Evolutionary conservation across 2,329 filamentous ascomycete species (phyloP).

Genomic region (Lachnellula hyalina): DNA sequence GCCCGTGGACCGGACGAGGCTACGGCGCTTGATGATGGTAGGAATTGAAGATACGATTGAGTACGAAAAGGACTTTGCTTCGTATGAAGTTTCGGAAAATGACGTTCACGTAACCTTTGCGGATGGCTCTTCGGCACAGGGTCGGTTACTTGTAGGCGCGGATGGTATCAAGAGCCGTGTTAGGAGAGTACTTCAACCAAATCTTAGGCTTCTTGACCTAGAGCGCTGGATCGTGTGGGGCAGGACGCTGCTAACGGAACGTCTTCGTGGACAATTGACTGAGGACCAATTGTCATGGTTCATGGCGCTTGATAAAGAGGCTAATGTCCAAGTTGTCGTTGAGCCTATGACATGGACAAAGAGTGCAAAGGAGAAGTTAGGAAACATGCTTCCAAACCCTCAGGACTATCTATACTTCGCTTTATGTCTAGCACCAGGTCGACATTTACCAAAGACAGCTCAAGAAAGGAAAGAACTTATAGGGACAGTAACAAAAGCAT

Average conservation of each 20-base stretch:
- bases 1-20: conserved; percentile 30
- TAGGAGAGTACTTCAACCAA: conserved; percentile 29
- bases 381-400: not conserved
- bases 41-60: conserved; percentile 27
- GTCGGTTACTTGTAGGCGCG: conserved; percentile 29
- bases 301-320: conserved; percentile 5
- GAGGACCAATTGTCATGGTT: conserved; percentile 5
- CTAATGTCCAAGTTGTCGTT: conserved; percentile 2
- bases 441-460: not conserved
- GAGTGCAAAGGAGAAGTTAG: not conserved
- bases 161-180: conserved; percentile 31
- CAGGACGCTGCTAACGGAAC: not conserved
- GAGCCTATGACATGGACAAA: conserved; percentile 1
- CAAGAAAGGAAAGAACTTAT: not conserved
- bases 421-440: not conserved
- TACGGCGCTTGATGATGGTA: conserved; percentile 26
- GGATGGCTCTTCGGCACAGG: conserved; percentile 26
- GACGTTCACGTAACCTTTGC: conserved; percentile 23
- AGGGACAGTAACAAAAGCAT: not conserved
- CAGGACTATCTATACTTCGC: conserved; percentile 4
- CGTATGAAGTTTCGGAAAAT: conserved; percentile 18
- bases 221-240: conserved; percentile 33
- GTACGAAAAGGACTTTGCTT: conserved; percentile 30
- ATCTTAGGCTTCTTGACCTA: conserved; percentile 28
- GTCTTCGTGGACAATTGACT: not conserved